A percentile compares a stretch with the other conserved stretches of the same genome.
Conservation (phyloP, 768 basidiomycete genomes). For the Obba rivulosa region DNA sequence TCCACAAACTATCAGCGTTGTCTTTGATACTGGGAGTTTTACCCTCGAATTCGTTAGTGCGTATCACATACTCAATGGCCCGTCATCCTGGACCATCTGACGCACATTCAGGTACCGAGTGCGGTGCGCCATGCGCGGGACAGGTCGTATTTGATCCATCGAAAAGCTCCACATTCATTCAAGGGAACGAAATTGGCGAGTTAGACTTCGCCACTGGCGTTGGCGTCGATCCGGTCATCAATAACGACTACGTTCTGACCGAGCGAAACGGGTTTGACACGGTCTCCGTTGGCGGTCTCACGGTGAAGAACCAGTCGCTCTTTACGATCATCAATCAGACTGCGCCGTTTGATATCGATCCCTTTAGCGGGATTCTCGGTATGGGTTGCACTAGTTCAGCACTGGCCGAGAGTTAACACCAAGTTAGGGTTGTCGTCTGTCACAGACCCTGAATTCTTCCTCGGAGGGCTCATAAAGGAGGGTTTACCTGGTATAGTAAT, state of each 20-base stretch:
- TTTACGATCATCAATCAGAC: conserved; percentile 53
- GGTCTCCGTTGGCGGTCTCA: conserved; percentile 43
- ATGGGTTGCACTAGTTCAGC: too few relatives aligned
- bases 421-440: conserved; percentile 47
- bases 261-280: conserved; percentile 42
- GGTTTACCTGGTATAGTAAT: conserved; percentile 43
- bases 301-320: conserved; percentile 32
- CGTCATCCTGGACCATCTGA: background rate
- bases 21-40: conserved; percentile 3
- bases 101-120: background rate
- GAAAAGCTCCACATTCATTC: conserved; percentile 46
- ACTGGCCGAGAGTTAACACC: too few relatives aligned
- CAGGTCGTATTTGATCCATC: conserved; percentile 37
- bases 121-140: background rate
- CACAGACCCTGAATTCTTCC: conserved; percentile 36
- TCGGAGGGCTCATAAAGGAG: conserved; percentile 38
- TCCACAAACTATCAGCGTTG: conserved; percentile 15
- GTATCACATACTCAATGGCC: background rate
- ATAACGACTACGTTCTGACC: conserved; percentile 42
- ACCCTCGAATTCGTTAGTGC: conserved; percentile 1
- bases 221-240: conserved; percentile 46
- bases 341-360: conserved; percentile 44
- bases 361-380: conserved; percentile 53
- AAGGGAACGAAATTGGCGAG: conserved; percentile 34
- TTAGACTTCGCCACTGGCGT: conserved; percentile 48